Conservation (phyloP, 805 yeast species). For the Blastobotrys robertii region DNA sequence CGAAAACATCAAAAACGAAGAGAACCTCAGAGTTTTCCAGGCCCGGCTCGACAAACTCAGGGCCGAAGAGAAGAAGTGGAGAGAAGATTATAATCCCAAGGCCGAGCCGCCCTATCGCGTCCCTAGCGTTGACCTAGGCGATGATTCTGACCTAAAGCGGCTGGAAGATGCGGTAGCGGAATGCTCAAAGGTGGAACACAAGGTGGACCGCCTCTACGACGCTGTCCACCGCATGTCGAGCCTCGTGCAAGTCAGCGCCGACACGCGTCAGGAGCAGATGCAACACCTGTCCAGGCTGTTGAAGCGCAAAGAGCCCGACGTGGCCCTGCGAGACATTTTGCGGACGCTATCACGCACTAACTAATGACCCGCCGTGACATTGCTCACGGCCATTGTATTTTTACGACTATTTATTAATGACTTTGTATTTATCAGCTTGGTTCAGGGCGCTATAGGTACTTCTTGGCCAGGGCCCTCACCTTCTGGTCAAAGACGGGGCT, state of each 20-base stretch:
- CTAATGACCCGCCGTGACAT: not conserved
- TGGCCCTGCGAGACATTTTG: slow-evolving; percentile 8
- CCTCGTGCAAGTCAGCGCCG: slow-evolving; percentile 13
- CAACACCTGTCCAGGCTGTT: slow-evolving; percentile 7
- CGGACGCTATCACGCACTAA: slow-evolving; percentile 12
- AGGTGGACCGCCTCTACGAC: slow-evolving; percentile 15
- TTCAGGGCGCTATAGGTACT: slow-evolving; percentile 42
- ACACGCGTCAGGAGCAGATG: slow-evolving; percentile 14
- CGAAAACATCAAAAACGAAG: slow-evolving; percentile 43
- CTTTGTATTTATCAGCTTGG: too few species aligned
- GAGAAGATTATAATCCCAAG: not conserved
- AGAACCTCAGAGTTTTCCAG: slow-evolving; percentile 38
- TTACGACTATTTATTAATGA: not conserved
- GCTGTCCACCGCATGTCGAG: slow-evolving; percentile 16
- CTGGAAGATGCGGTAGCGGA: not conserved
- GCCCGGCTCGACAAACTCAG: slow-evolving; percentile 35
- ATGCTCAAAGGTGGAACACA: slow-evolving; percentile 6
- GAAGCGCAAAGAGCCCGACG: not conserved
- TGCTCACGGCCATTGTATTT: not conserved
- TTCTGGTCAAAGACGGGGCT: slow-evolving; percentile 68
- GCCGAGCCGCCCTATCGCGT: not conserved
- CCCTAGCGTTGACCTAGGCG: not conserved
- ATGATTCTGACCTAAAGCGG: not conserved
- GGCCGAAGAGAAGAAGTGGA: slow-evolving; percentile 42
- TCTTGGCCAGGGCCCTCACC: slow-evolving; percentile 62